phyloP scores from a whole-genome alignment of 2,329 filamentous ascomycete species.

The Plenodomus biglobosus region DNA sequence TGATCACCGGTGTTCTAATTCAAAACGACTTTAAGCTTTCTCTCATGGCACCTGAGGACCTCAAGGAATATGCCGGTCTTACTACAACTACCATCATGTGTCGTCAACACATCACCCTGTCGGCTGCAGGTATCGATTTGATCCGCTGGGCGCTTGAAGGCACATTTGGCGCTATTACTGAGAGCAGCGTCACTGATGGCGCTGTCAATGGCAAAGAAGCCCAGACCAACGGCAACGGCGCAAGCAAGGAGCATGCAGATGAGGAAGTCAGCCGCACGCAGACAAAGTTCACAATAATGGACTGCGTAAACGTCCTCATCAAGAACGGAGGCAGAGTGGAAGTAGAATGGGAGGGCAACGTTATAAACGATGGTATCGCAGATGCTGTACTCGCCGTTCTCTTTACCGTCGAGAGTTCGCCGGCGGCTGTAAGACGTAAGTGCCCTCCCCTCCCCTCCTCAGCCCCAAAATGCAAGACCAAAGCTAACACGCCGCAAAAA shows the following conservation, averaged over 20 bases:
- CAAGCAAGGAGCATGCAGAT: constrained; percentile 59
- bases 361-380: constrained; percentile 97
- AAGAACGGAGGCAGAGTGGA: constrained; percentile 77
- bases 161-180: constrained; percentile 79
- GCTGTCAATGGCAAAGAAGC: constrained; percentile 39
- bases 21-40: constrained; percentile 98
- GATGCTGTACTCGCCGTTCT: constrained; percentile 94
- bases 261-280: constrained; percentile 62
- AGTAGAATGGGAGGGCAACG: constrained; percentile 96
- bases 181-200: constrained; percentile 34
- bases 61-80: constrained; percentile 94
- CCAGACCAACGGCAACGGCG: constrained; percentile 40
- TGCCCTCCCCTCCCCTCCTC: constrained; percentile 16
- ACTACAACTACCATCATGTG: constrained; percentile 94
- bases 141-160: constrained; percentile 93
- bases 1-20: constrained; percentile 88
- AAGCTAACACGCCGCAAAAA: constrained; percentile 10
- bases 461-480: neutral
- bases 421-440: constrained; percentile 88
- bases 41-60: constrained; percentile 93
- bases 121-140: constrained; percentile 83
- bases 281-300: constrained; percentile 73
- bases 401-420: constrained; percentile 88
- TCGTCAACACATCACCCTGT: constrained; percentile 85
- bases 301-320: constrained; percentile 81